phyloP scores from a whole-genome alignment of 805 yeast species.

The Candida quercuum region DNA sequence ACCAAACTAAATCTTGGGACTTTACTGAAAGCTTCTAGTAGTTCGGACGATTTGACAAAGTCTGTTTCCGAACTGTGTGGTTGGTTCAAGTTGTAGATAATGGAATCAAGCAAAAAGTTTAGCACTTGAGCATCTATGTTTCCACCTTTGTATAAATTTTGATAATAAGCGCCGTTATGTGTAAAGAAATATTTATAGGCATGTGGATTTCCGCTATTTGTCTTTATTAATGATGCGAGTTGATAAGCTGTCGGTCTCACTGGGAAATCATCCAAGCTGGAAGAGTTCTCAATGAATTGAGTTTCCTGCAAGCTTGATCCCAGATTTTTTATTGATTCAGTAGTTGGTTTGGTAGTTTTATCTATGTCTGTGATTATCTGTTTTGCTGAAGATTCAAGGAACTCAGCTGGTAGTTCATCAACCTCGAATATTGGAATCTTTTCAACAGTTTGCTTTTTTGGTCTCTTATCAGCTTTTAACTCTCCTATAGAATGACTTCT shows the following conservation, averaged over 20 bases:
- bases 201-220: constrained; percentile 14
- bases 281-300: not conserved
- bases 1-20: constrained; percentile 21
- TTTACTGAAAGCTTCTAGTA: constrained; percentile 9
- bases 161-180: constrained; percentile 23
- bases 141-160: constrained; percentile 30
- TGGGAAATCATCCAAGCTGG: constrained; percentile 34
- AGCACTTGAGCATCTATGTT: constrained; percentile 48
- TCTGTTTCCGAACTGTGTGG: not conserved
- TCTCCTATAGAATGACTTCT: constrained; percentile 48
- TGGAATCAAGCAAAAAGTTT: constrained; percentile 42
- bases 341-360: constrained; percentile 23
- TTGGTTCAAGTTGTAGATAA: constrained; percentile 1
- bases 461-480: constrained; percentile 31
- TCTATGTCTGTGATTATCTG: too few species aligned
- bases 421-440: constrained; percentile 37
- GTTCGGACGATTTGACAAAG: not conserved
- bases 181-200: constrained; percentile 35
- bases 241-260: constrained; percentile 42
- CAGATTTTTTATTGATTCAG: constrained; percentile 66
- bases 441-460: constrained; percentile 8
- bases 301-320: not conserved
- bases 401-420: constrained; percentile 37
- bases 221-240: constrained; percentile 38
- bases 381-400: too few species aligned